Conservation (phyloP, 1,284 basidiomycete genomes). For the Tremellales sp. region DNA sequence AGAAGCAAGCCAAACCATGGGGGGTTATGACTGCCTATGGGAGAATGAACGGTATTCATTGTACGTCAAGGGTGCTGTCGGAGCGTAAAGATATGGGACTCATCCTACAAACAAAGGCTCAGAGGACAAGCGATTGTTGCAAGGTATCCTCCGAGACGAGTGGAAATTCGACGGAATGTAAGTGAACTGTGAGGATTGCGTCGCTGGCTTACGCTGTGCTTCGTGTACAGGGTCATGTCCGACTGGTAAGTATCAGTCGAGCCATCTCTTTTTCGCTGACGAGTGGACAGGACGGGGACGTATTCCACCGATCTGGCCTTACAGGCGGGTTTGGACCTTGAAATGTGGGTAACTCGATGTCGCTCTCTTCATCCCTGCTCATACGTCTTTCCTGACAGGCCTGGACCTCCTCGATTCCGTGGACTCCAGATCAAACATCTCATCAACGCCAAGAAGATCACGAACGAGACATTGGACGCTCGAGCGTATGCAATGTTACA, state of each 20-base stretch:
- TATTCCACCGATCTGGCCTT: slow-evolving; percentile 59
- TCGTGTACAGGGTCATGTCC: slow-evolving; percentile 14
- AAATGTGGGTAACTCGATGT: too few species aligned
- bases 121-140: slow-evolving; percentile 57
- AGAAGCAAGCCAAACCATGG: slow-evolving; percentile 59
- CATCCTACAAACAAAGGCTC: too few species aligned
- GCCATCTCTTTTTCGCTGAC: too few species aligned
- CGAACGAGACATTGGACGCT: not conserved
- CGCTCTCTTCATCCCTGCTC: too few species aligned
- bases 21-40: slow-evolving; percentile 67
- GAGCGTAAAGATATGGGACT: too few species aligned
- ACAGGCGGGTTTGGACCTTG: slow-evolving; percentile 65
- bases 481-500: not conserved
- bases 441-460: slow-evolving; percentile 36
- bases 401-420: slow-evolving; percentile 61
- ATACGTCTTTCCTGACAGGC: too few species aligned
- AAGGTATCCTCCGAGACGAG: slow-evolving; percentile 61
- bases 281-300: slow-evolving; percentile 56
- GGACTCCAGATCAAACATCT: slow-evolving; percentile 54
- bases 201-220: slow-evolving; percentile 62
- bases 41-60: slow-evolving; percentile 60
- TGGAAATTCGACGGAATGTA: slow-evolving; percentile 64
- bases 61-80: too few species aligned
- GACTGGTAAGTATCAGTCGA: slow-evolving; percentile 1
- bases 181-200: slow-evolving; percentile 46